Evolutionary conservation across 2,329 filamentous ascomycete genomes (phyloP).

Genomic region (Phaeophleospora eucalypticola): DNA sequence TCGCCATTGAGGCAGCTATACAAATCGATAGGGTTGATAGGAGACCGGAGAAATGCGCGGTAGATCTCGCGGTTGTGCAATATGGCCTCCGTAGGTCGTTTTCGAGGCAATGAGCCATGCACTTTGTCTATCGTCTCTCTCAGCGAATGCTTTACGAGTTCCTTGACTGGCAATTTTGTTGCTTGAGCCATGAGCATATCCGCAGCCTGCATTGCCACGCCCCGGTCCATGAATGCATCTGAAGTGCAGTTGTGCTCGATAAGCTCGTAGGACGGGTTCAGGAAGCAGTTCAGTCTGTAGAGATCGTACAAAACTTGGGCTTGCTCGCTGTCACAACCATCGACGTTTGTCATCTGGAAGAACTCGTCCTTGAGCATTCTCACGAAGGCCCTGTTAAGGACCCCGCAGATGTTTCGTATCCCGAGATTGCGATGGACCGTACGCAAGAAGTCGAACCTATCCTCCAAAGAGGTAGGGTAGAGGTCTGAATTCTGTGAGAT

Average conservation of each 20-base stretch:
- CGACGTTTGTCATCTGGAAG: constrained; percentile 67
- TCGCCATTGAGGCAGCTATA: constrained; percentile 78
- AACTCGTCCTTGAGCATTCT: constrained; percentile 86
- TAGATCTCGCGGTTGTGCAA: constrained; percentile 84
- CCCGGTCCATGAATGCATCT: constrained; percentile 70
- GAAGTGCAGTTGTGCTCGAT: constrained; percentile 72
- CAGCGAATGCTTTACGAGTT: constrained; percentile 84
- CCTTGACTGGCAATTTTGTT: constrained; percentile 80
- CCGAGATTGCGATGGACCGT: constrained; percentile 81
- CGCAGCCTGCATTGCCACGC: constrained; percentile 74
- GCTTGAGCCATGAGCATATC: constrained; percentile 80
- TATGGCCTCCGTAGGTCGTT: constrained; percentile 74
- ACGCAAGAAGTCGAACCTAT: constrained; percentile 73
- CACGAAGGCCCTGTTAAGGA: constrained; percentile 80
- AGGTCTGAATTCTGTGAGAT: constrained; percentile 61
- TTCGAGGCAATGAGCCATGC: constrained; percentile 74
- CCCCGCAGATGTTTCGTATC: constrained; percentile 77
- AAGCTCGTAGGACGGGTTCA: constrained; percentile 34
- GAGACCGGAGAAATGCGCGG: constrained; percentile 73
- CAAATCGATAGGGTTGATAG: constrained; percentile 75
- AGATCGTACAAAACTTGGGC: constrained; percentile 80
- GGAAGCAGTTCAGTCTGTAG: constrained; percentile 66
- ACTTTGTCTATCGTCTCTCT: constrained; percentile 89
- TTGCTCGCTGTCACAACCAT: constrained; percentile 82
- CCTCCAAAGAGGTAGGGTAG: constrained; percentile 64